Base-by-base conservation (phyloP, 2,329 filamentous ascomycete genomes). In the Macrophomina phaseolina region DNA sequence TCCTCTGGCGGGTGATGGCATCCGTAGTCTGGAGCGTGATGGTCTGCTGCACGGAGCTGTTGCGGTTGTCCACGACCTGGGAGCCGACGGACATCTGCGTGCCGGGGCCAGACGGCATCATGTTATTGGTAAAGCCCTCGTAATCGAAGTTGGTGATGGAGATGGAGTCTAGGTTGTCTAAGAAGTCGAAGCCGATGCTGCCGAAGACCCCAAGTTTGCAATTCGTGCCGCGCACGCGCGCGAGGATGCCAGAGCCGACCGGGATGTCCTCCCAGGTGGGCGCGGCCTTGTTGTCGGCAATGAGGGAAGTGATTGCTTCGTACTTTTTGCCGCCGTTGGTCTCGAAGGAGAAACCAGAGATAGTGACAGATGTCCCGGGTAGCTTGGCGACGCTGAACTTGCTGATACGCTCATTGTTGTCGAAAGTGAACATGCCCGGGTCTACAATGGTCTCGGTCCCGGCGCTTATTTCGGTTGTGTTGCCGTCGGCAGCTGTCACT, bases 21-120 rank as follows among this genome's bases (percentile, higher is more conserved):
- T 55, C 52, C 1, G 52, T 55, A 5, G 52, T 55, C 52, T 38
- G 32, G 32, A 55, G 52, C 52, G 52, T 36, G n/a, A 55, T 55
- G 14, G 52, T 55, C 32, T 55, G 52, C 52, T 55, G 52, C 4
- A 55, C 52, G 8, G 52, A 55, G 52, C 52, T 55, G 52, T 55
- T 55, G 52, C 52, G 52, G 52, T 55, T 55, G n/a, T 55, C 52
- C 14, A 55, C 16, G 14, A 55, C 11, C 52, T 55, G 52, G 11
- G 52, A 55, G 1, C 32, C 52, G 7, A 55, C 52, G 5, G 32
- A 38, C 16, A 55, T 38, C 52, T 55, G 52, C 52, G 52, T 55
- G 30, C 52, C 52, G 2, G 32, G 3, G 52, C 52, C 52, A 14
- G 52, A 55, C 32, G 52, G 52, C 52, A 55, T 55, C 14, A 55